phyloP scores from a whole-genome alignment of 371 early-diverging fungal species.

The Rhizopus microsporus region DNA sequence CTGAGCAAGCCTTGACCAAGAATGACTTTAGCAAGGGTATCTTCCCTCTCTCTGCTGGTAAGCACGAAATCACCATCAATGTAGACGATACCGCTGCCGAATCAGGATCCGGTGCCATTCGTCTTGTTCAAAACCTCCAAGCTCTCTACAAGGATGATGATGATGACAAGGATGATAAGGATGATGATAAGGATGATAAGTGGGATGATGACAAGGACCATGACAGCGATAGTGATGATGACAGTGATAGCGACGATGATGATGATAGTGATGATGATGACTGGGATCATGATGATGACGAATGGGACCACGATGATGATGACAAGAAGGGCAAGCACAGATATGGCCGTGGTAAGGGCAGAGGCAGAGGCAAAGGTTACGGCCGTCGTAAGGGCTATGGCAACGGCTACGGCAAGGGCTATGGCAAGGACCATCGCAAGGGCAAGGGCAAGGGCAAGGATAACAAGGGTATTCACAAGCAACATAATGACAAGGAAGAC shows the following conservation, averaged over 20 bases:
- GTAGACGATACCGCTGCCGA: conserved; percentile 26
- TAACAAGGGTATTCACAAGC: conserved; percentile 28
- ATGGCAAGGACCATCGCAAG: background rate
- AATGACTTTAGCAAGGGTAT: conserved; percentile 31
- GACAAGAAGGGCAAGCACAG: conserved; percentile 11
- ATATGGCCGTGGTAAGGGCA: background rate
- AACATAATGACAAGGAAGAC: conserved; percentile 14
- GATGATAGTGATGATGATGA: conserved; percentile 5
- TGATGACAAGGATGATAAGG: conserved; percentile 7
- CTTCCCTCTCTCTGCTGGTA: conserved; percentile 24
- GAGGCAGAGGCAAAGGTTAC: background rate
- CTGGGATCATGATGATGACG: conserved; percentile 13
- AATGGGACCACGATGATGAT: conserved; percentile 11
- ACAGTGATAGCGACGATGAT: conserved; percentile 6
- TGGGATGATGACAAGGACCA: conserved; percentile 15
- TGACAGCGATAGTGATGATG: background rate
- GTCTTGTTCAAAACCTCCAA: conserved; percentile 33
- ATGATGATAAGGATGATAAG: conserved; percentile 12
- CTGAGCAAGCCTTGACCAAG: conserved; percentile 34
- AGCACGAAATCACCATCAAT: conserved; percentile 37
- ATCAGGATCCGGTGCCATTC: conserved; percentile 34
- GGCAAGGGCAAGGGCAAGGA: conserved; percentile 28
- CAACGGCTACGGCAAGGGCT: conserved; percentile 1
- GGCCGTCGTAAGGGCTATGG: background rate
- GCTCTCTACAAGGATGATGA: conserved; percentile 30